A percentile compares a stretch with the other conserved stretches of the same genome.
phyloP scores from a whole-genome alignment of 371 early-diverging fungal species.

The Chytridium lagenaria region DNA sequence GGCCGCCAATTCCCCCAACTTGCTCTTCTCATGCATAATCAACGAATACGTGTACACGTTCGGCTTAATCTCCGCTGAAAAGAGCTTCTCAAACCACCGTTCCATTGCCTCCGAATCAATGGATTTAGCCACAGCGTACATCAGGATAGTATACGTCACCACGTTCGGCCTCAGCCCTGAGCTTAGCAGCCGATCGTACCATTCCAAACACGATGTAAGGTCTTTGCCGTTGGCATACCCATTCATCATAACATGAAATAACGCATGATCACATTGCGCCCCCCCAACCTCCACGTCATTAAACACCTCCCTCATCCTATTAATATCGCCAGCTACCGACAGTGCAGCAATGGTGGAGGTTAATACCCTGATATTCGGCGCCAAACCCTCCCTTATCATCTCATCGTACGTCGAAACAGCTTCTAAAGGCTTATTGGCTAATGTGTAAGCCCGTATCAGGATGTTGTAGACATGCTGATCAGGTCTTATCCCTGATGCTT shows the following conservation, averaged over 20 bases:
- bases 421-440: conserved; percentile 18
- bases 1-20: conserved; percentile 29
- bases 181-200: conserved; percentile 37
- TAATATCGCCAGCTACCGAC: conserved; percentile 23
- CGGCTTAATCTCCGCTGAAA: conserved; percentile 27
- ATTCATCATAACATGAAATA: conserved; percentile 38
- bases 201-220: conserved; percentile 26
- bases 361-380: conserved; percentile 21
- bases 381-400: conserved; percentile 27
- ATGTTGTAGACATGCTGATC: conserved; percentile 36
- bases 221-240: conserved; percentile 30
- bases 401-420: conserved; percentile 32
- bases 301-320: conserved; percentile 18
- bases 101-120: conserved; percentile 31
- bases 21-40: conserved; percentile 29
- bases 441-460: conserved; percentile 33
- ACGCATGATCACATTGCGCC: conserved; percentile 20
- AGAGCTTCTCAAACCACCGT: conserved; percentile 37
- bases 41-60: conserved; percentile 38
- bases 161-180: conserved; percentile 26
- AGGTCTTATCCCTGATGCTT: conserved; percentile 18
- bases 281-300: conserved; percentile 23
- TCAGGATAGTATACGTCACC: conserved; percentile 37
- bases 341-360: conserved; percentile 26
- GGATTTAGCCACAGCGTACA: conserved; percentile 33